Evolutionary conservation across 192 early-diverging fungal genomes (phyloP).

Genomic region (Coemansia sp.): DNA sequence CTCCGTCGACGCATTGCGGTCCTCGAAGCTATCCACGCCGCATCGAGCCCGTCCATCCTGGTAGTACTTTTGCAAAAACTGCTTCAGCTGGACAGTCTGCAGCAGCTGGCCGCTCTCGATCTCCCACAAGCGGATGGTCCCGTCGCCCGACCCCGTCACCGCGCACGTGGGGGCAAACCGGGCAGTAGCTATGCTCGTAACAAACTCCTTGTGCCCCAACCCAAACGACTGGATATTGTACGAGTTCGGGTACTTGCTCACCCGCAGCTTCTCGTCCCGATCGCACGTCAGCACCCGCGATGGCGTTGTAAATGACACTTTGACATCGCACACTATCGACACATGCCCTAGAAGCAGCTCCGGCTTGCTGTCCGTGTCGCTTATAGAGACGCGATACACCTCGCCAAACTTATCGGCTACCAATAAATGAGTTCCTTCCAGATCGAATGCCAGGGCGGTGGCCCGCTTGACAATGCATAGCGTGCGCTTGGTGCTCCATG

Average conservation of each 20-base stretch:
- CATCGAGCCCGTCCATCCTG: constrained; percentile 19
- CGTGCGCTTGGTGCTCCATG: constrained; percentile 55
- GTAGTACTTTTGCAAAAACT: constrained; percentile 31
- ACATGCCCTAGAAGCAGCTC: constrained; percentile 82
- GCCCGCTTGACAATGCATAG: constrained; percentile 64
- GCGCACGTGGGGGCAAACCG: constrained; percentile 58
- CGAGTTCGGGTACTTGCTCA: constrained; percentile 85
- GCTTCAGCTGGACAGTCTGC: constrained; percentile 64
- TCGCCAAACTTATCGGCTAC: constrained; percentile 97
- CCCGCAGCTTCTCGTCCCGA: constrained; percentile 95
- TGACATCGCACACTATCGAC: constrained; percentile 88
- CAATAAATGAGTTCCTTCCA: constrained; percentile 60
- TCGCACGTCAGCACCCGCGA: constrained; percentile 82
- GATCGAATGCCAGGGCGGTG: constrained; percentile 71
- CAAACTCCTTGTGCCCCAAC: constrained; percentile 84
- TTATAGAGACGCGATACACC: constrained; percentile 55
- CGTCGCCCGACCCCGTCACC: constrained; percentile 85
- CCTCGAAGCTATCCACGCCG: constrained; percentile 23
- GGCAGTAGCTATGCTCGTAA: constrained; percentile 65
- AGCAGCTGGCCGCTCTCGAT: constrained; percentile 59
- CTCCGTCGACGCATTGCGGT: constrained; percentile 29
- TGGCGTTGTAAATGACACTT: constrained; percentile 57
- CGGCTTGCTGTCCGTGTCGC: not conserved
- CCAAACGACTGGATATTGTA: constrained; percentile 89
- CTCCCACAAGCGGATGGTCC: constrained; percentile 75